These are phyloP conservation scores for Daldinia decipiens DNA, from an alignment of 495 filamentous ascomycete genomes.

Conservation along the genomic window DNA sequence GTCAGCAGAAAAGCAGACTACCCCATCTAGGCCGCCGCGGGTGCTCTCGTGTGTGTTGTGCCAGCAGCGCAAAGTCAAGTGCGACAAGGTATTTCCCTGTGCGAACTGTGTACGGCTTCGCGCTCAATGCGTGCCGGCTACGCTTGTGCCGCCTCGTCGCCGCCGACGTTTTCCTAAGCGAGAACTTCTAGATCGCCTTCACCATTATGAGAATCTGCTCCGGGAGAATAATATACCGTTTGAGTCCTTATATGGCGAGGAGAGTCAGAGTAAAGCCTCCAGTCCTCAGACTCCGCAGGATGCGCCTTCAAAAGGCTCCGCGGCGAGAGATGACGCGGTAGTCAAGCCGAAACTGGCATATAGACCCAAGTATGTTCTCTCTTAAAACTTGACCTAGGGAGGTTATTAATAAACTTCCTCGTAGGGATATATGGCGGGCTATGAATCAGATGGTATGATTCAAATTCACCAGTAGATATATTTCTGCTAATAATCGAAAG, in stretches of 20 bases:
- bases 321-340: neutral
- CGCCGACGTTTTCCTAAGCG: neutral
- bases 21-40: neutral
- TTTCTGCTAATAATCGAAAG: neutral
- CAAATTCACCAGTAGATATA: neutral
- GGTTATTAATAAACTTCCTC: neutral
- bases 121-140: neutral
- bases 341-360: neutral
- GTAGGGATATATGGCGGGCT: neutral
- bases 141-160: neutral
- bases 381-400: neutral
- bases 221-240: neutral
- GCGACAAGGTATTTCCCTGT: neutral
- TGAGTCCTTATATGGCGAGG: neutral
- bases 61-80: slow-evolving; percentile 3
- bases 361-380: neutral
- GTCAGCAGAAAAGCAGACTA: neutral
- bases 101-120: neutral
- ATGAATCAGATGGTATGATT: neutral
- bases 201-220: neutral
- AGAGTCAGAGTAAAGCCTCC: neutral
- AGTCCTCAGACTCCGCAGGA: neutral
- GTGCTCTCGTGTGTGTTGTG: neutral
- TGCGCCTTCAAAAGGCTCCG: neutral
- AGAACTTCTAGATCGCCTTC: neutral